Conservation (phyloP, 2,329 filamentous ascomycete species). For the Penicillium sp. region DNA sequence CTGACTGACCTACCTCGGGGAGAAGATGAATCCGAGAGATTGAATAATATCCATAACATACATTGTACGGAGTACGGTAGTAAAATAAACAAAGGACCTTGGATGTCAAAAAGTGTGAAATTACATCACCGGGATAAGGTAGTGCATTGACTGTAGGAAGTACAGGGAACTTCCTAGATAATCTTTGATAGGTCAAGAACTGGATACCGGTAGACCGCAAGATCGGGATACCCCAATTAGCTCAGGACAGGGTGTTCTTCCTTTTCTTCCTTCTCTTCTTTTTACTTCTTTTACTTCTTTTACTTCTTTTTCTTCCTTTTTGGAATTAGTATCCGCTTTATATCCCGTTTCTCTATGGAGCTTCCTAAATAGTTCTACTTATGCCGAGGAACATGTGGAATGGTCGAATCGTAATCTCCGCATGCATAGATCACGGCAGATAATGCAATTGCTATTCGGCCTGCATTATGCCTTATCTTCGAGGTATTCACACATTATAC, state of each 20-base stretch:
- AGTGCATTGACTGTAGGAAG: not conserved
- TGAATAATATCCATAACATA: not conserved
- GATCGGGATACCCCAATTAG: not conserved
- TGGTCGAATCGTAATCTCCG: constrained; percentile 2
- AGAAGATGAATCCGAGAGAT: not conserved
- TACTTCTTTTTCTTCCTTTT: not conserved
- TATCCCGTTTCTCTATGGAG: not conserved
- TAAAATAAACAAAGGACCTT: not conserved
- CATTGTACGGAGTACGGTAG: too few species aligned
- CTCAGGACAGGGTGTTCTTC: not conserved
- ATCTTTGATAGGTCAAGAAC: not conserved
- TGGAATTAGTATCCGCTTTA: not conserved
- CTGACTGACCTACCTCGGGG: not conserved
- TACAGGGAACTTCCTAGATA: not conserved
- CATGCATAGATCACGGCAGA: constrained; percentile 21
- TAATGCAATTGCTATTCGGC: constrained; percentile 24
- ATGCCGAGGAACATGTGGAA: not conserved
- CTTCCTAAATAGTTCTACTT: not conserved
- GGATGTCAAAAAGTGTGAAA: not conserved
- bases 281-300: not conserved
- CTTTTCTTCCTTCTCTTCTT: not conserved
- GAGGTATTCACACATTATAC: not conserved
- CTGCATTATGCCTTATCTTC: constrained; percentile 25
- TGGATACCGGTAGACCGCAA: constrained; percentile 1
- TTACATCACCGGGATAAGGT: constrained; percentile 2